These are phyloP conservation scores for Scedosporium aurantiacum DNA, from an alignment of 2,329 filamentous ascomycete species.

Conservation along the genomic window DNA sequence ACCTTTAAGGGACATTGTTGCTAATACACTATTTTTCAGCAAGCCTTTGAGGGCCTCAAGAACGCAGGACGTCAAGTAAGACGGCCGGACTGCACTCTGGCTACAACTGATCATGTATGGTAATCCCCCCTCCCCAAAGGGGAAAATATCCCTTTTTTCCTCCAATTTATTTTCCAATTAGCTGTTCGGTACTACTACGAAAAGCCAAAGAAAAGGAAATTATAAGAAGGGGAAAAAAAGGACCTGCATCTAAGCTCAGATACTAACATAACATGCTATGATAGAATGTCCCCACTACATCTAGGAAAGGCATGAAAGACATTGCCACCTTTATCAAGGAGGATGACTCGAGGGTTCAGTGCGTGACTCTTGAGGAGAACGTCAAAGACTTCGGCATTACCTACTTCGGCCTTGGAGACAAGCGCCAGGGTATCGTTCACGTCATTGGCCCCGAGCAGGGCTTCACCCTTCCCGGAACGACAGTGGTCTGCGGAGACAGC, in stretches of 20 bases:
- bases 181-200: not conserved
- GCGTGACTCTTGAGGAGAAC: slow-evolving; percentile 91
- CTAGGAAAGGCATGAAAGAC: slow-evolving; percentile 86
- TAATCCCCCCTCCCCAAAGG: not conserved
- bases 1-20: slow-evolving; percentile 5
- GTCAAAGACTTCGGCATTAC: slow-evolving; percentile 94
- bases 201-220: no score
- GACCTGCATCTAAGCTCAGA: not conserved
- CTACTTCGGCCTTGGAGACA: slow-evolving; percentile 93
- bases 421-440: slow-evolving; percentile 95
- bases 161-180: not conserved
- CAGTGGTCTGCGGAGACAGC: slow-evolving; percentile 93
- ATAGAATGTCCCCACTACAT: slow-evolving; percentile 86
- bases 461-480: slow-evolving; percentile 94
- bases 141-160: slow-evolving; percentile 6
- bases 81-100: slow-evolving; percentile 91
- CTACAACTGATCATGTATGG: slow-evolving; percentile 89
- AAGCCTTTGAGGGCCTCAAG: slow-evolving; percentile 93
- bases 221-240: no score
- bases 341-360: slow-evolving; percentile 86
- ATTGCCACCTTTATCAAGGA: slow-evolving; percentile 91
- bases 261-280: slow-evolving; percentile 2
- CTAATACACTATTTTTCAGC: slow-evolving; percentile 37
- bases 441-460: slow-evolving; percentile 98
- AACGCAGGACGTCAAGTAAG: slow-evolving; percentile 82